A percentile compares a stretch with the other conserved stretches of the same genome.
Evolutionary conservation across 768 basidiomycete species (phyloP).

Genomic region (Boletus sp.): DNA sequence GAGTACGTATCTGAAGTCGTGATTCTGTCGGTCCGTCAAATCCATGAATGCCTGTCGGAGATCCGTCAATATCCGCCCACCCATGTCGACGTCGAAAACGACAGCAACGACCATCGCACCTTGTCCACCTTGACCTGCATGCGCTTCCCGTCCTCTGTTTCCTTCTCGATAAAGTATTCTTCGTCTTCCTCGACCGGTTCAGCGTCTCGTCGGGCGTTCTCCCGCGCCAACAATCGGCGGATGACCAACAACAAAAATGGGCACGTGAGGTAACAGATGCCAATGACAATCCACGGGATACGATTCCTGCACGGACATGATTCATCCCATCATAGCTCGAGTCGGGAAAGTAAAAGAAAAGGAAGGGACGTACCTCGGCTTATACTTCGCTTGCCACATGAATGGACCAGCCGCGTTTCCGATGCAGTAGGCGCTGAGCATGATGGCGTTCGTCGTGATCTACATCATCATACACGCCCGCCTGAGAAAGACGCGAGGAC

Average conservation of each 20-base stretch:
- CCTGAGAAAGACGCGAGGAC: neutral
- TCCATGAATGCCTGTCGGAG: slow-evolving; percentile 61
- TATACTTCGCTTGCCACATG: slow-evolving; percentile 72
- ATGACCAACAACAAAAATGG: slow-evolving; percentile 49
- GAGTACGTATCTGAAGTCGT: slow-evolving; percentile 71
- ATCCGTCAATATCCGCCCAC: neutral
- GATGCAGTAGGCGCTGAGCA: slow-evolving; percentile 68
- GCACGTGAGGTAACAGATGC: slow-evolving; percentile 56
- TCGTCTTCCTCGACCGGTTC: slow-evolving; percentile 60
- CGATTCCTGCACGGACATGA: slow-evolving; percentile 48
- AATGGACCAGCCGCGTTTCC: slow-evolving; percentile 71
- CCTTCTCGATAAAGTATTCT: slow-evolving; percentile 57
- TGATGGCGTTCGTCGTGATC: slow-evolving; percentile 56
- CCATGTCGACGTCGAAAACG: neutral
- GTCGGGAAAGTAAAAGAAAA: neutral
- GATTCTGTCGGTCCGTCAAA: slow-evolving; percentile 69
- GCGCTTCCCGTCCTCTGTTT: slow-evolving; percentile 48
- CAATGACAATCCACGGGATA: slow-evolving; percentile 77
- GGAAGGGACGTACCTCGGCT: slow-evolving; percentile 48
- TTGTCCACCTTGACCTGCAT: slow-evolving; percentile 63
- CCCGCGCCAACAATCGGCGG: slow-evolving; percentile 50
- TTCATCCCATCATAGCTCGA: too few relatives aligned
- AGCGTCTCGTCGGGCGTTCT: slow-evolving; percentile 64
- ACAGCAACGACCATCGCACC: slow-evolving; percentile 34
- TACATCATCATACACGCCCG: slow-evolving; percentile 1